Percentiles rank a stretch among this genome's conserved stretches.
phyloP scores from a whole-genome alignment of 306 rosid species.

The Lagenaria siceraria region DNA sequence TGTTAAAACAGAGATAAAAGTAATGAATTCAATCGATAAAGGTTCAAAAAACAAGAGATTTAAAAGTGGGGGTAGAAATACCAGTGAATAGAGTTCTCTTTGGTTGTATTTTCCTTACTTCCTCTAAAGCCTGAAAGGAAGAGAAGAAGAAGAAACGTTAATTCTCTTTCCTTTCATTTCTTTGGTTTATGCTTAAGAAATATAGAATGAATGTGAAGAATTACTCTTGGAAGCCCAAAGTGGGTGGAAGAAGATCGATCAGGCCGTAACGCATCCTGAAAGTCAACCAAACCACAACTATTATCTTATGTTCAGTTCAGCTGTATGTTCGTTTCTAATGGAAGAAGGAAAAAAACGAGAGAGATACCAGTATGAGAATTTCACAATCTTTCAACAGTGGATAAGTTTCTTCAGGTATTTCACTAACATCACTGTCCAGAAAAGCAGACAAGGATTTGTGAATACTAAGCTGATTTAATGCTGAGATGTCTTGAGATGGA shows the following conservation, averaged over 20 bases:
- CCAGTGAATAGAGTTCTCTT: conserved; percentile 83
- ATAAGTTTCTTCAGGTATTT: conserved; percentile 86
- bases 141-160: neutral
- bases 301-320: neutral
- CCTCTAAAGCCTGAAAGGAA: conserved; percentile 73
- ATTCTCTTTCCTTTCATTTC: neutral
- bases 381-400: conserved; percentile 73
- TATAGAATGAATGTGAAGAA: neutral
- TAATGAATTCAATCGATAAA: neutral
- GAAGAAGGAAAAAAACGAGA: neutral
- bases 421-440: conserved; percentile 69
- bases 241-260: conserved; percentile 77
- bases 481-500: conserved; percentile 7
- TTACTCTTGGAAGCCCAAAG: conserved; percentile 94
- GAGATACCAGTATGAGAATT: conserved; percentile 61
- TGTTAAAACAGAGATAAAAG: neutral
- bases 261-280: conserved; percentile 82
- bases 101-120: conserved; percentile 84
- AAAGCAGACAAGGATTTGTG: conserved; percentile 10
- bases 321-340: neutral
- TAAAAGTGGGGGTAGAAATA: too few species aligned
- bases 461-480: neutral
- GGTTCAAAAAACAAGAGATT: too few species aligned
- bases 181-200: neutral
- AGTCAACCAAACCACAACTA: neutral